These are phyloP conservation scores for Skeletonema tropicum DNA, from an alignment of 108 stramenopile genomes.

Conservation along the genomic window DNA sequence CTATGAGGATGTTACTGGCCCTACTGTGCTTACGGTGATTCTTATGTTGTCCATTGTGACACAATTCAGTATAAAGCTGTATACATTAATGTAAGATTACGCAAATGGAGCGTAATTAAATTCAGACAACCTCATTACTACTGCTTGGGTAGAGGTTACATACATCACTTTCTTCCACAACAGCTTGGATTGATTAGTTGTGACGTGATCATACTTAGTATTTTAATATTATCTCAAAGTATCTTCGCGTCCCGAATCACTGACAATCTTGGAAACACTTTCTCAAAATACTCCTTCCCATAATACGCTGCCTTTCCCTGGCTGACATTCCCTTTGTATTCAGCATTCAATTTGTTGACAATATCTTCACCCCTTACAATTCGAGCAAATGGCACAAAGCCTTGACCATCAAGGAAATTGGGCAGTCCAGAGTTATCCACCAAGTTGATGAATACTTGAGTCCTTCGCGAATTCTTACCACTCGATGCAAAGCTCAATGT, in stretches of 20 bases:
- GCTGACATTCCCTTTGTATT: conserved; percentile 32
- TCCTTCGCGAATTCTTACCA: conserved; percentile 56
- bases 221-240: conserved; percentile 5
- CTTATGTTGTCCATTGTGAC: conserved; percentile 81
- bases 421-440: conserved; percentile 53
- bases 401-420: conserved; percentile 45
- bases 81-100: conserved; percentile 45
- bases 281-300: conserved; percentile 34
- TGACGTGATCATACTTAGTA: too few relatives aligned
- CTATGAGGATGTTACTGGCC: conserved; percentile 87
- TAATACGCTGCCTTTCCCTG: conserved; percentile 49
- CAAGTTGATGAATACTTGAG: conserved; percentile 68
- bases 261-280: conserved; percentile 40
- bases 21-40: conserved; percentile 79
- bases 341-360: conserved; percentile 19
- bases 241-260: conserved; percentile 21
- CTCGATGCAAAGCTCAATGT: conserved; percentile 58
- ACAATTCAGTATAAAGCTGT: conserved; percentile 85
- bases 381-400: conserved; percentile 47
- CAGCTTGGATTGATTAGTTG: too few relatives aligned
- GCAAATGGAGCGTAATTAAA: neutral
- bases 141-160: too few relatives aligned
- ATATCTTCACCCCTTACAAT: conserved; percentile 29
- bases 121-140: neutral
- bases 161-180: too few relatives aligned